A percentile compares a stretch with the other conserved stretches of the same genome.
phyloP scores from a whole-genome alignment of 2,329 filamentous ascomycete species.

The Nothophoma quercina region DNA sequence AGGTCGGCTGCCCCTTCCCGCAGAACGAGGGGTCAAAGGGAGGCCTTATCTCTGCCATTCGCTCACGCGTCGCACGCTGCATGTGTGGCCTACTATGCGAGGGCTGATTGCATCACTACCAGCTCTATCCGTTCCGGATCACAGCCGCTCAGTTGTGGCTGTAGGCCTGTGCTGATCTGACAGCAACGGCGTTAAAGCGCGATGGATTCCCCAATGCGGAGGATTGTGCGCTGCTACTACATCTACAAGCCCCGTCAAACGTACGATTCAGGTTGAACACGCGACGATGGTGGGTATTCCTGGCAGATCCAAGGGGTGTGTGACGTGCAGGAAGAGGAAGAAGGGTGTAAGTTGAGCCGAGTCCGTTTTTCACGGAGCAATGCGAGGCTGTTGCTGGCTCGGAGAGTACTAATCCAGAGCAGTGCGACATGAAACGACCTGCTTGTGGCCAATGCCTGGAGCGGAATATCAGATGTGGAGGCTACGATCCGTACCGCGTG shows the following conservation, averaged over 20 bases:
- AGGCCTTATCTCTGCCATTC: constrained; percentile 2
- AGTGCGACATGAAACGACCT: constrained; percentile 70
- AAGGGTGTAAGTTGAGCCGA: constrained; percentile 60
- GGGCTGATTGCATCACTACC: constrained; percentile 3
- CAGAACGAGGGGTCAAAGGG: neutral
- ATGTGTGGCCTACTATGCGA: neutral
- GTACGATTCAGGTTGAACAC: neutral
- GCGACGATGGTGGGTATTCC: constrained; percentile 34
- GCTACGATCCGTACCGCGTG: constrained; percentile 68
- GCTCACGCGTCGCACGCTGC: neutral
- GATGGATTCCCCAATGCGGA: constrained; percentile 21
- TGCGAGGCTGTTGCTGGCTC: neutral
- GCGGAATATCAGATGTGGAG: constrained; percentile 66
- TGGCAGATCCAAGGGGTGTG: constrained; percentile 45
- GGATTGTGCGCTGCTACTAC: constrained; percentile 25
- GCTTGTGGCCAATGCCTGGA: constrained; percentile 67
- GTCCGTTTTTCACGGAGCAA: neutral
- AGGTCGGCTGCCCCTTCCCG: neutral
- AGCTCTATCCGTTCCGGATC: neutral
- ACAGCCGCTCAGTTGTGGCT: neutral
- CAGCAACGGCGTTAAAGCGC: neutral
- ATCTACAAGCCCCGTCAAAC: neutral
- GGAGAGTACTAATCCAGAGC: neutral
- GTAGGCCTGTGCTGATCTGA: neutral
- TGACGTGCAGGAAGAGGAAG: constrained; percentile 52